Conservation (phyloP, 2,329 filamentous ascomycete genomes). For the Metarhizium album region DNA sequence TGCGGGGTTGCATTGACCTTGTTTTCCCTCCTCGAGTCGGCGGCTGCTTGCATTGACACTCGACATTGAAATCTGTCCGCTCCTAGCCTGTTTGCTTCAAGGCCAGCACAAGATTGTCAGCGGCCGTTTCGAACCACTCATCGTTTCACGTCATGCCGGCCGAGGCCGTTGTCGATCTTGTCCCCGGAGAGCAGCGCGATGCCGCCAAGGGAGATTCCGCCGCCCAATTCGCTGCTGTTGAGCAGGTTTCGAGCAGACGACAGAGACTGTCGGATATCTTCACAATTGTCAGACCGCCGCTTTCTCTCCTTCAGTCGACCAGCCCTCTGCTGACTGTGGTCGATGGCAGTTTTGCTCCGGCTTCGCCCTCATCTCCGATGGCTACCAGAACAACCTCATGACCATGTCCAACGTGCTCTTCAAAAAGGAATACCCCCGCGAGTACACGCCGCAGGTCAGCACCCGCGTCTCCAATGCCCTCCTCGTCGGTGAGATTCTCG, state of each 20-base stretch:
- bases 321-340: not conserved
- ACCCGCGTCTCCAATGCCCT: slow-evolving; percentile 31
- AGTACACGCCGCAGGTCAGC: slow-evolving; percentile 26
- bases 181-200: not conserved
- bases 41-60: too few species aligned
- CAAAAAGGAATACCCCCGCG: slow-evolving; percentile 20
- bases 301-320: not conserved
- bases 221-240: not conserved
- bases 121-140: not conserved
- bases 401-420: slow-evolving; percentile 22
- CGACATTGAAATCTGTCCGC: too few species aligned
- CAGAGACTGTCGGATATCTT: slow-evolving; percentile 17
- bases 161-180: not conserved
- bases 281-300: slow-evolving; percentile 12
- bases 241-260: slow-evolving; percentile 2
- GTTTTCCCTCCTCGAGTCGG: not conserved
- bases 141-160: not conserved
- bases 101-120: too few species aligned
- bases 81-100: too few species aligned
- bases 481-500: slow-evolving; percentile 31
- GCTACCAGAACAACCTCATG: slow-evolving; percentile 28
- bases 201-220: not conserved
- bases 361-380: slow-evolving; percentile 24
- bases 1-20: not conserved
- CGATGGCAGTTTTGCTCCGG: slow-evolving; percentile 18